phyloP scores from a whole-genome alignment of 805 yeast species.

The Metschnikowia kofuensis region DNA sequence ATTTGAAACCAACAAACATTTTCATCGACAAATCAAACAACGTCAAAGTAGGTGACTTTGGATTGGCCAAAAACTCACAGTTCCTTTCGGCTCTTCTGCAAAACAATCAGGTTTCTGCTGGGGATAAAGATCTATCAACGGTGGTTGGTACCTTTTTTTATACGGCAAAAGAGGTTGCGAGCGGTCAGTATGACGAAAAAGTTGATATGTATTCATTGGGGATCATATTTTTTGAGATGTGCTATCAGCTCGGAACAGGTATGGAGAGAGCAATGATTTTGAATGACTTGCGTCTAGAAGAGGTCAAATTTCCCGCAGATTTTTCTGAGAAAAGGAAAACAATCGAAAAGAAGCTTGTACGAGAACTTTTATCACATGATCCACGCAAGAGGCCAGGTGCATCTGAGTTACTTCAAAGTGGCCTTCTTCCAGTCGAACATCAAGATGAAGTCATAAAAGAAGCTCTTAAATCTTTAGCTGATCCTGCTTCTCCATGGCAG shows the following conservation, averaged over 20 bases:
- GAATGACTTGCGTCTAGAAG: conserved; percentile 55
- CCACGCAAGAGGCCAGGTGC: conserved; percentile 83
- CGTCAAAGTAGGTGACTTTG: conserved; percentile 95
- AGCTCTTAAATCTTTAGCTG: conserved; percentile 79
- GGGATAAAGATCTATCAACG: conserved; percentile 74
- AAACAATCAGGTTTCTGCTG: conserved; percentile 36
- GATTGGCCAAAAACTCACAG: conserved; percentile 88
- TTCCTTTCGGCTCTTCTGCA: conserved; percentile 35
- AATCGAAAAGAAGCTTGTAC: conserved; percentile 66
- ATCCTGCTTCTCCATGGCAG: conserved; percentile 93
- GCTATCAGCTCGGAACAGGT: conserved; percentile 77
- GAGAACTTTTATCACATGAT: conserved; percentile 68
- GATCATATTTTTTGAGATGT: conserved; percentile 93
- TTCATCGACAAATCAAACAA: conserved; percentile 88
- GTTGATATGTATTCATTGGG: conserved; percentile 97
- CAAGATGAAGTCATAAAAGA: conserved; percentile 88
- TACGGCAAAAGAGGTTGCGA: conserved; percentile 84
- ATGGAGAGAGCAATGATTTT: conserved; percentile 87
- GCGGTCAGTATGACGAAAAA: conserved; percentile 84
- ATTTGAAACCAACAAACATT: conserved; percentile 91
- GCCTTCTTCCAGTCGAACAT: conserved; percentile 81
- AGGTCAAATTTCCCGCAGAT: conserved; percentile 67
- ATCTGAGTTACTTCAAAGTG: conserved; percentile 67
- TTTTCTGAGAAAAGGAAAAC: conserved; percentile 51
- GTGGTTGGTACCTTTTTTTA: conserved; percentile 93